Evolutionary conservation across 1,284 basidiomycete species (phyloP), one percentile per base, ranked within the genome.

Genomic region (Singerocomus inundabilis): DNA sequence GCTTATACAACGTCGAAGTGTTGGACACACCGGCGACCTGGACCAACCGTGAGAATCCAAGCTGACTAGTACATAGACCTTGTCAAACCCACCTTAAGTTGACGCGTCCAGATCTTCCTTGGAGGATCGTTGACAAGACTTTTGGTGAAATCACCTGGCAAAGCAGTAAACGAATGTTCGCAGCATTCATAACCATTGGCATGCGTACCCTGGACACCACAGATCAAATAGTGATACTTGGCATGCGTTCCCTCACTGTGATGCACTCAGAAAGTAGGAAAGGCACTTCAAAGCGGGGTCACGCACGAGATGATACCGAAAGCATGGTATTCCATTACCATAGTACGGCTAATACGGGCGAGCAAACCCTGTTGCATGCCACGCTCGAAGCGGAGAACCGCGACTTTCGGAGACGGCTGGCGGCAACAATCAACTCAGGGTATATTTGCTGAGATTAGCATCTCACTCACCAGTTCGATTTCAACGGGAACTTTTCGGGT

Each of bases 21-120:
- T 91, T 85, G 18, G 87, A 88, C 35, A 91, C 84, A 53, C 85
- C 88, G 18, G 87, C 88, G 57, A 89, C 82, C 84, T 86, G 53
- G 39, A 34, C 24, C 31, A 44, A 48, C 8, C 35, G 37, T 58
- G 41, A 57, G 52, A 53, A 51, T 38, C 10, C 21, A 35, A 13
- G 16, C n/a, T 16, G 21, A 21, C 21, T 21, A 21, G 16, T 15
- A 34, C 33, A 16, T 29, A n/a, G 16, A 7, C 26, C 5, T 28
- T 28, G 15, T 38, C 13, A 5, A 47, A 67, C 49, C 24, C 51
- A 81, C 84, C 80, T 88, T 88, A 35, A 88, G 70, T 65, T 86
- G 75, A 51, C 86, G 79, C 11, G 85, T 88, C 85, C 85, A 88
- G 37, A 88, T 64, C 13, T 73, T 77, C 56, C 71, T 77, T 12